Evolutionary conservation across 164 flowering plant genomes (phyloP).

Genomic region (Taxillus chinensis): DNA sequence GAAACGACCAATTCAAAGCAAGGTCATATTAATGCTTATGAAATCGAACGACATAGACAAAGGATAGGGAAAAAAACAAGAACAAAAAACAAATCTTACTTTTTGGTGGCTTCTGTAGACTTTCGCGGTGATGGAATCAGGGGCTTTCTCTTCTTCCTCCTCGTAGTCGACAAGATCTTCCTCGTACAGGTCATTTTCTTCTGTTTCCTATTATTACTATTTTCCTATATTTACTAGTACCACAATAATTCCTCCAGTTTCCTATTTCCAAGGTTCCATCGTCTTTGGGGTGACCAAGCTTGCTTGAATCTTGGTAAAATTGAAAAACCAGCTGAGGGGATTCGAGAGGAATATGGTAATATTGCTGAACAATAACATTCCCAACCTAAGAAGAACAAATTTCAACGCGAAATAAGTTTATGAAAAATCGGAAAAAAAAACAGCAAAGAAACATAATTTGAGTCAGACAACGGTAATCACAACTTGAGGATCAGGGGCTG

Average conservation of each 20-base stretch:
- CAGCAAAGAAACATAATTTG: too few species aligned
- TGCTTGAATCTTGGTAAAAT: conserved; percentile 63
- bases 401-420: too few species aligned
- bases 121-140: conserved; percentile 53
- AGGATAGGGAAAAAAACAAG: not conserved
- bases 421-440: not conserved
- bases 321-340: conserved; percentile 55
- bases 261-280: conserved; percentile 50
- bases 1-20: too few species aligned
- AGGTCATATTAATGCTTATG: not conserved
- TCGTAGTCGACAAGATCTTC: conserved; percentile 98
- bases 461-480: conserved; percentile 16
- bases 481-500: conserved; percentile 35
- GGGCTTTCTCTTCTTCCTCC: conserved; percentile 85
- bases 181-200: conserved; percentile 78
- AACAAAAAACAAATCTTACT: conserved; percentile 32
- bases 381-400: conserved; percentile 38
- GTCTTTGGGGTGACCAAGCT: conserved; percentile 53
- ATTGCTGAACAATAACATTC: conserved; percentile 65
- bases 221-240: too few species aligned
- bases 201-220: too few species aligned
- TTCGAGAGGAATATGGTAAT: conserved; percentile 59
- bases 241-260: too few species aligned
- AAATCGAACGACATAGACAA: not conserved
- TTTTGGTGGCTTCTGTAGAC: conserved; percentile 64